Base-by-base conservation (phyloP, 305 asterid species). In the Fraxinus paxiana region DNA sequence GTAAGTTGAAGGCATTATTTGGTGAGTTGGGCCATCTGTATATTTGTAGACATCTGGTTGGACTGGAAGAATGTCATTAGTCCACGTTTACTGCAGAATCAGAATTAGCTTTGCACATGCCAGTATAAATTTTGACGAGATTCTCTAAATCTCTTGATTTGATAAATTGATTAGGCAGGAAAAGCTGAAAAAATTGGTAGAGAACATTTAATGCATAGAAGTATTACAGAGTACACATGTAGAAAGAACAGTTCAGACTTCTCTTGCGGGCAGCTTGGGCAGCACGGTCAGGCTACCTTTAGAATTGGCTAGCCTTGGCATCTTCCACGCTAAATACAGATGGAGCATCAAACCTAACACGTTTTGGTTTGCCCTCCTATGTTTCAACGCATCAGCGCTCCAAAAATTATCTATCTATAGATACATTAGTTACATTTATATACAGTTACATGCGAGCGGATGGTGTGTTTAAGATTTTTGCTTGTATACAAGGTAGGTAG, bases 381-480 rank as follows among this genome's bases (percentile, higher is more conserved):
- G 67, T 38, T 82, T 24, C 69, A 73, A 28, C 73, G 33, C 73
- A 28, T 65, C 37, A 28, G 37, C 37, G 26, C 69, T 59, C 37
- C 18, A 12, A 10, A 26, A 10, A 65, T 26, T 26, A 4, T 24
- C 35, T 77, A 77, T 84, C 87, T 35, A 67, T 77, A 76, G 37
- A 3, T 15, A 15, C 46, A 12, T 65, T 81, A 31, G 80, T 81
- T 84, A 51, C 81, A 73, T 18, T 17, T 46, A 35, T 73, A 10
- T 41, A 17, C 34, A 34, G 1, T 18, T 80, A 78, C 87, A 59
- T 26, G 17, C 73, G 82, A 85, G 77, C 82, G 85, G 85, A 81
- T 46, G 13, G 81, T 41, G 87, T 72, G 79, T 82, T 82, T 79
- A 1, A 15, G 34, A 30, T 10, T 78, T 82, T 79, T 82, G 87